Base-by-base conservation (phyloP, 345 rosid species). In the Acer saccharum region DNA sequence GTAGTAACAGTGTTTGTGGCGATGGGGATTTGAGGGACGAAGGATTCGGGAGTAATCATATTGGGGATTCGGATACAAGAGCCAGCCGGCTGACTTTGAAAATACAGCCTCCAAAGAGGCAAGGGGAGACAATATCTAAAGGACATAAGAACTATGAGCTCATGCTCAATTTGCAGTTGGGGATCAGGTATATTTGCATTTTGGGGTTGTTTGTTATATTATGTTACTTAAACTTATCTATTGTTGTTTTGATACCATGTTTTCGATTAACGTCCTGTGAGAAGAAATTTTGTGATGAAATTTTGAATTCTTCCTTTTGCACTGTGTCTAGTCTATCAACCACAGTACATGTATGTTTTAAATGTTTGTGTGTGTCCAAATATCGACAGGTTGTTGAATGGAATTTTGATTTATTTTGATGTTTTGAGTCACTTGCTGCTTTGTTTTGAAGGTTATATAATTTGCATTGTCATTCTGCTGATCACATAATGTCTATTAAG, bases 141-240 rank as follows among this genome's bases (percentile, higher is more conserved):
- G 99, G 98, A 29, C 99, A 97, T 71, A 93, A 92, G 84, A 97
- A 97, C 74, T 97, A 92, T 76, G 98, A 97, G 10, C 97, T 97
- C 74, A 97, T 97, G 99, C 98, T 97, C 68, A 94, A 97, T 83
- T 88, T 97, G 83, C 99, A 97, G 87, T 77, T 94, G 20, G 99
- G 99, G 72, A 94, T 97, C 83, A 94, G 99, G 99, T 94, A 85
- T 2, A 60, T 48, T 55, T 16, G 52, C 64, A 29, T 17, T 75
- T 74, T 64, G 6, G 61, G 41, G 3, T n/a, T 10, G 16, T 50
- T 50, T 50, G 14, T 21, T 75, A 41, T 6, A 25, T 76, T 62
- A 21, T 54, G 18, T 80, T 11, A 12, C 23, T 68, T 12, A 74
- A n/a, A 3, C 61, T 39, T 27, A n/a, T 48, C 17, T 72, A 65